These are phyloP conservation scores for Arthroderma sp. DNA, from an alignment of 2,329 filamentous ascomycete species.

Conservation along the genomic window DNA sequence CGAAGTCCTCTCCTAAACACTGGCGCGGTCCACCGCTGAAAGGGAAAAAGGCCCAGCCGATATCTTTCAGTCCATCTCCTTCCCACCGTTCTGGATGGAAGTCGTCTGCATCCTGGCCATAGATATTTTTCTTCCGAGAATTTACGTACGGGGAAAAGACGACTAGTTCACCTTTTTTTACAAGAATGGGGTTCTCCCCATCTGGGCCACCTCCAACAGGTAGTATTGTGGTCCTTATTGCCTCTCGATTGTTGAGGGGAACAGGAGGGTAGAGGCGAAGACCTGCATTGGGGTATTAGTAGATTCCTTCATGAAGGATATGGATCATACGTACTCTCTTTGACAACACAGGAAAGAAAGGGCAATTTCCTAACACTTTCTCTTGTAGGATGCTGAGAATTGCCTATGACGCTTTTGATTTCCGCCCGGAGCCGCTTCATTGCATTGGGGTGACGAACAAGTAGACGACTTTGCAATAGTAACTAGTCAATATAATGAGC, in stretches of 20 bases:
- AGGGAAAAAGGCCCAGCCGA: constrained; percentile 37
- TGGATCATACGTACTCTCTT: constrained; percentile 25
- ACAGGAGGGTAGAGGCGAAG: constrained; percentile 36
- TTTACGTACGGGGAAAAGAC: constrained; percentile 56
- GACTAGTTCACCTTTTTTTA: constrained; percentile 54
- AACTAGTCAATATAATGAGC: background rate
- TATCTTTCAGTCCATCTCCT: constrained; percentile 29
- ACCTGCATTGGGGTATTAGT: constrained; percentile 32
- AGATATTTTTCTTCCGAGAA: constrained; percentile 54
- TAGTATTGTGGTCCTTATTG: constrained; percentile 30
- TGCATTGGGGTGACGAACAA: constrained; percentile 13
- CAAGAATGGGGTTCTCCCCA: constrained; percentile 45
- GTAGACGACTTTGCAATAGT: constrained; percentile 10
- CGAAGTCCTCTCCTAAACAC: constrained; percentile 49
- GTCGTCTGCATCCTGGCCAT: constrained; percentile 31
- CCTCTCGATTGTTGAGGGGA: constrained; percentile 32
- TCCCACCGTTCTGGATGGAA: constrained; percentile 50
- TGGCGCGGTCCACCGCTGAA: constrained; percentile 38
- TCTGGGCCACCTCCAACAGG: constrained; percentile 49
- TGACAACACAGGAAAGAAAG: constrained; percentile 31
- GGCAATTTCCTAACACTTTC: constrained; percentile 10
- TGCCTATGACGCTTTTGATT: constrained; percentile 10
- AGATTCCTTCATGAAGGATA: background rate
- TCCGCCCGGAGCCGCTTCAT: constrained; percentile 13
- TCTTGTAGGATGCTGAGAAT: constrained; percentile 9